Percentiles rank a stretch among this genome's conserved stretches.
Conservation (phyloP, 441 rosid genomes). For the Populus hybrid region DNA sequence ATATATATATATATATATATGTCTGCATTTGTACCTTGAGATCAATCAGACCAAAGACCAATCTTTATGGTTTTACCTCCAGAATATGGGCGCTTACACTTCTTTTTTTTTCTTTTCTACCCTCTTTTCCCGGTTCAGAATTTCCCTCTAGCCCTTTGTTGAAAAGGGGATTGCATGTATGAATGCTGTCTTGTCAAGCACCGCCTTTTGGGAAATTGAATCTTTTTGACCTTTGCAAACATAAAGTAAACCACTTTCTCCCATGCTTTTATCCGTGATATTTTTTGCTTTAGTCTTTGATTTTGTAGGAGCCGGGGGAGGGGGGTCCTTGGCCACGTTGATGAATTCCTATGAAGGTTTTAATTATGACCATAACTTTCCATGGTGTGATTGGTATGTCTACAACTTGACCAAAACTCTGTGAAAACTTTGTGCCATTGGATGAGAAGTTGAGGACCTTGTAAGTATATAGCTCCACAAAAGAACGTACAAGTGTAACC, state of each 20-base stretch:
- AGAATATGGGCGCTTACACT: not conserved
- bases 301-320: conserved; percentile 3
- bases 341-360: conserved; percentile 16
- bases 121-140: not conserved
- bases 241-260: conserved; percentile 34
- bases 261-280: conserved; percentile 28
- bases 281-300: conserved; percentile 12
- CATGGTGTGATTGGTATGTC: conserved; percentile 19
- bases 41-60: conserved; percentile 6
- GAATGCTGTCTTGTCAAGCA: conserved; percentile 31
- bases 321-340: conserved; percentile 13
- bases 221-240: conserved; percentile 39
- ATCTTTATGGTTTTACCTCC: not conserved
- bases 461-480: not conserved
- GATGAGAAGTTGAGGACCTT: not conserved
- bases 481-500: not conserved
- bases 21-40: not conserved
- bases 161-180: conserved; percentile 18
- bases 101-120: not conserved
- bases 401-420: conserved; percentile 19
- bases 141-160: conserved; percentile 4
- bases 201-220: conserved; percentile 42
- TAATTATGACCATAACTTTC: conserved; percentile 21
- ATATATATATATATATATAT: too few relatives aligned
- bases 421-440: not conserved